These are phyloP conservation scores for Serendipita sp. DNA, from an alignment of 768 basidiomycete genomes.

Conservation along the genomic window DNA sequence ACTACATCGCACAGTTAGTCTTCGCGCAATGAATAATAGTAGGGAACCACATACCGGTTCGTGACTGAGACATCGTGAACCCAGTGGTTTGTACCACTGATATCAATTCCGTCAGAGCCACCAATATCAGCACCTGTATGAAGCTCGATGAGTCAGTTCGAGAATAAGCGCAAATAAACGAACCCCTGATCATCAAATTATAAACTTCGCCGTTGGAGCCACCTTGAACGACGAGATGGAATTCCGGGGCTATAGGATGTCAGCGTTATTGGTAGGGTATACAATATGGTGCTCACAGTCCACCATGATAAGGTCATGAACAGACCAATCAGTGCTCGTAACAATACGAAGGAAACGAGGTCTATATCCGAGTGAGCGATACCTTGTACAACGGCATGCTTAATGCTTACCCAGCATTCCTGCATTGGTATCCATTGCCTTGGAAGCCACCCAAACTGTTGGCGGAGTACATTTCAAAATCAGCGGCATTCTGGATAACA, in stretches of 20 bases:
- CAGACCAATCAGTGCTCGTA: slow-evolving; percentile 17
- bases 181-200: slow-evolving; percentile 17
- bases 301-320: slow-evolving; percentile 20
- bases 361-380: neutral
- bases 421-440: slow-evolving; percentile 18
- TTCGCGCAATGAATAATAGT: too few species aligned
- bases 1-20: too few species aligned
- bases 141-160: too few species aligned
- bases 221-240: slow-evolving; percentile 18
- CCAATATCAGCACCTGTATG: slow-evolving; percentile 12
- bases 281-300: slow-evolving; percentile 11
- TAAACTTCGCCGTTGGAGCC: slow-evolving; percentile 19
- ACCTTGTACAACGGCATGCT: too few species aligned
- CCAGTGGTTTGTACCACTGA: slow-evolving; percentile 18
- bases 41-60: slow-evolving; percentile 10
- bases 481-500: slow-evolving; percentile 17
- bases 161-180: too few species aligned
- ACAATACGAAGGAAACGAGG: slow-evolving; percentile 19
- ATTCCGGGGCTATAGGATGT: slow-evolving; percentile 14
- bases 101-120: slow-evolving; percentile 19
- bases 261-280: neutral
- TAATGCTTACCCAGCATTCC: slow-evolving; percentile 17
- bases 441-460: slow-evolving; percentile 19
- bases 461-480: slow-evolving; percentile 20
- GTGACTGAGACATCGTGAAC: slow-evolving; percentile 22